Percentiles rank a stretch among this genome's conserved stretches.
Conservation (phyloP, 306 rosid genomes). For the Prunus fruticosa region DNA sequence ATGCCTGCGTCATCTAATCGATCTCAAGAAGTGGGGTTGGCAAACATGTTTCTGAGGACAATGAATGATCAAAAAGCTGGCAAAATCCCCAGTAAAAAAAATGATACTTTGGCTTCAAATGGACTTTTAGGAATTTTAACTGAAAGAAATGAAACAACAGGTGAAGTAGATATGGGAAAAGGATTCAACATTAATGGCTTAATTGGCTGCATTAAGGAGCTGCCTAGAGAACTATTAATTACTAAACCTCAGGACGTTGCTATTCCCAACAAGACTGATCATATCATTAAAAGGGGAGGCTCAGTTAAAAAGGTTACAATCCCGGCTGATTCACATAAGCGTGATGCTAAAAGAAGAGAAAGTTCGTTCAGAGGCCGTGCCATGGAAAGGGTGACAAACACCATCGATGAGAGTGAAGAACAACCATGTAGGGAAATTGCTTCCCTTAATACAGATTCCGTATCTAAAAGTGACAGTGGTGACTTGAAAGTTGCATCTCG, state of each 20-base stretch:
- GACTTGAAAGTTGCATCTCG: background rate
- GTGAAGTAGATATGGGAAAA: background rate
- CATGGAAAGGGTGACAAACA: background rate
- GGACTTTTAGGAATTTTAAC: background rate
- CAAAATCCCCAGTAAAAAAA: background rate
- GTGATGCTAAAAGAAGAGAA: slow-evolving; percentile 1
- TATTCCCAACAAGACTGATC: background rate
- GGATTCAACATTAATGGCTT: background rate
- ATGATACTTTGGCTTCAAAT: background rate
- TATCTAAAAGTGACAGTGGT: background rate
- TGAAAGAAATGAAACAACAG: slow-evolving; percentile 4
- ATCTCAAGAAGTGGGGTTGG: background rate
- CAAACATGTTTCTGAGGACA: background rate
- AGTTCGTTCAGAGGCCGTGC: background rate
- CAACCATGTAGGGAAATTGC: background rate
- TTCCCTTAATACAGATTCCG: background rate
- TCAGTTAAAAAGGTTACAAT: background rate
- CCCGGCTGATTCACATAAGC: background rate
- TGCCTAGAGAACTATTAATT: background rate
- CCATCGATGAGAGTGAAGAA: background rate
- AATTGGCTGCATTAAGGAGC: slow-evolving; percentile 6
- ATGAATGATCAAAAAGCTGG: background rate
- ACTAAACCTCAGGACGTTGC: background rate
- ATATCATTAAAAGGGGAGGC: background rate
- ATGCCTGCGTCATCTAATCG: slow-evolving; percentile 1